Conservation (phyloP, 805 yeast species). For the Myxozyma neglecta region DNA sequence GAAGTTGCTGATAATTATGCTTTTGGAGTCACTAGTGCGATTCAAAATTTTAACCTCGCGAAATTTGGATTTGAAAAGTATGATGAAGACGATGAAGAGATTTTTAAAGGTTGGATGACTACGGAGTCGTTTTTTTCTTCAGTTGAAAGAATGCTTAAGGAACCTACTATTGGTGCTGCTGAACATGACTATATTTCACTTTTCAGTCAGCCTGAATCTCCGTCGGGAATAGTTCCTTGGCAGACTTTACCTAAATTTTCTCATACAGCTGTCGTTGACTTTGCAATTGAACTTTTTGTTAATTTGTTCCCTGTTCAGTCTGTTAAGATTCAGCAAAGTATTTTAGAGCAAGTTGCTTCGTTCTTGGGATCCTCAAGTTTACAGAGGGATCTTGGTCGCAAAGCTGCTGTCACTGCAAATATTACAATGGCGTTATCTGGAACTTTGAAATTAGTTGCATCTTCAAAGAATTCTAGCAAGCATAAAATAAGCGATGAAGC, state of each 20-base stretch:
- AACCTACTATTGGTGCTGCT: conserved; percentile 34
- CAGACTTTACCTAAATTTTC: conserved; percentile 34
- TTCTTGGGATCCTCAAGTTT: conserved; percentile 47
- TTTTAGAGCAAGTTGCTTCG: conserved; percentile 75
- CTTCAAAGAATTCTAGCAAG: conserved; percentile 6
- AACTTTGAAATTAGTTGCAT: conserved; percentile 38
- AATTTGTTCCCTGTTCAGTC: conserved; percentile 69
- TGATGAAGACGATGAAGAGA: conserved; percentile 3
- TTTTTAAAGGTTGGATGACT: conserved; percentile 34
- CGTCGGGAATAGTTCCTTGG: conserved; percentile 24
- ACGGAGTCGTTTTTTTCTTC: conserved; percentile 27
- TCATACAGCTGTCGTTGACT: conserved; percentile 62
- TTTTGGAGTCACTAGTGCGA: conserved; percentile 48
- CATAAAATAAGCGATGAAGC: conserved; percentile 16
- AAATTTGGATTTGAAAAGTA: conserved; percentile 37
- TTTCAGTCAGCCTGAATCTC: conserved; percentile 14
- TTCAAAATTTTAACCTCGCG: conserved; percentile 39
- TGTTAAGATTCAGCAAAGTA: conserved; percentile 77
- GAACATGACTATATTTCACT: conserved; percentile 35
- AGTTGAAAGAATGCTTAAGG: conserved; percentile 30
- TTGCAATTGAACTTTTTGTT: conserved; percentile 74
- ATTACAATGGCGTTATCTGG: conserved; percentile 64
- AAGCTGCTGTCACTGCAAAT: conserved; percentile 59
- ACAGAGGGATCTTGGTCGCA: conserved; percentile 40
- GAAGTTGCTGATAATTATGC: conserved; percentile 44